Base-by-base conservation (phyloP, 2,329 filamentous ascomycete genomes). In the Scytalidium lignicola region DNA sequence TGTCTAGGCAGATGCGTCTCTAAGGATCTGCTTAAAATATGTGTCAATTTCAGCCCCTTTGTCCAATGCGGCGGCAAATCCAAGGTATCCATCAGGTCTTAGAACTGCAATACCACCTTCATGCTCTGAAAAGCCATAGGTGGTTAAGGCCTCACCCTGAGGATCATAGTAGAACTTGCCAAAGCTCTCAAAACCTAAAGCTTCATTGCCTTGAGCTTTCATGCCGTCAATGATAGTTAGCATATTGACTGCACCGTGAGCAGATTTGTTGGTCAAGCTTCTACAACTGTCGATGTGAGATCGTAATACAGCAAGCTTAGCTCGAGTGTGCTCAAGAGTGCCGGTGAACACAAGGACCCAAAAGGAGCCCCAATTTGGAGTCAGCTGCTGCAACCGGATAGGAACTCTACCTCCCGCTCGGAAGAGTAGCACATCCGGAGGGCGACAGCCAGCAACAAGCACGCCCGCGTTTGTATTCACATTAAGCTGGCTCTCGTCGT, bases 401-500 rank as follows among this genome's bases (percentile, higher is more conserved):
- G 22, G 41, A 4, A 12, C 9, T 26, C 41, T 43, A 21, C 10
- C 12, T 18, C 41, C 19, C 12, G 41, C 6, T 8, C 41, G 22
- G 17, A 4, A 15, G 5, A 43, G 5, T 4, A 21, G 17, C 4
- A 75, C 60, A 74, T 75, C 70, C 71, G 74, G 67, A 75, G 74
- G 65, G 69, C 68, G 57, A 74, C 75, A 52, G 62, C 66, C 50
- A 73, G 70, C 62, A 75, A 75, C 50, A 73, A 72, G 32, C 73
- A 73, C 52, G 75, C 75, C 57, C 66, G 74, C 20, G 72, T 75
- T 56, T 62, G 75, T 46, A 72, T 70, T 70, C 2, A 82, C 62
- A 57, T 86, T 89, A 59, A 86, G 77, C 44, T 76, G 69, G 69
- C 80, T 79, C 9, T 73, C 74, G 6, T 74, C 75, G 64, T 90